Evolutionary conservation across 2,329 filamentous ascomycete species (phyloP).

Genomic region (Daldinia sp.): DNA sequence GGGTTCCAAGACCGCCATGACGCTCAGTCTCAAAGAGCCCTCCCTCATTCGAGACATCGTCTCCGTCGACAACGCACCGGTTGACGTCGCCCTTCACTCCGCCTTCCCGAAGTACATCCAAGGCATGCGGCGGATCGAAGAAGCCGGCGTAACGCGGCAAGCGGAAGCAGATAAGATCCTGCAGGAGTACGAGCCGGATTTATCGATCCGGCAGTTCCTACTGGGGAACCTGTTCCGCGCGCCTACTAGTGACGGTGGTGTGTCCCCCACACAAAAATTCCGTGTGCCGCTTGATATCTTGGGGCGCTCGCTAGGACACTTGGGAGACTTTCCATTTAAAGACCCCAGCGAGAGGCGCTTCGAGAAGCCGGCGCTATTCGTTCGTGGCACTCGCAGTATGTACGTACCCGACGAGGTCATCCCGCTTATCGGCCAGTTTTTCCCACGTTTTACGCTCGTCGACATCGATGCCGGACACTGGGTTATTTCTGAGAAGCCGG

Average conservation of each 20-base stretch:
- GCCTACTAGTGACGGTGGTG: conserved; percentile 38
- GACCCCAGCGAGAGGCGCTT: conserved; percentile 74
- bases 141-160: conserved; percentile 70
- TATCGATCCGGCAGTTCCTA: conserved; percentile 88
- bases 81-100: conserved; percentile 74
- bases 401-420: conserved; percentile 84
- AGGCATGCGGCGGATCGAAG: conserved; percentile 85
- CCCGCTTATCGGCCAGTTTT: conserved; percentile 82
- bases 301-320: conserved; percentile 70
- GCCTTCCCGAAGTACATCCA: conserved; percentile 87
- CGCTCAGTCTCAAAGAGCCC: conserved; percentile 77
- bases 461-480: conserved; percentile 86
- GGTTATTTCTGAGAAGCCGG: conserved; percentile 88
- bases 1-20: conserved; percentile 94
- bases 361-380: conserved; percentile 80
- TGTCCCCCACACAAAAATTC: conserved; percentile 68
- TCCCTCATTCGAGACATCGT: conserved; percentile 74
- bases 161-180: conserved; percentile 84
- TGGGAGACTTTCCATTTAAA: conserved; percentile 90
- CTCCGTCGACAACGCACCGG: conserved; percentile 89
- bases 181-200: conserved; percentile 73
- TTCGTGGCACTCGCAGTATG: conserved; percentile 77
- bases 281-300: conserved; percentile 80
- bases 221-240: conserved; percentile 81
- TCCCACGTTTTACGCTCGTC: conserved; percentile 76